Base-by-base conservation (phyloP, 2,329 filamentous ascomycete species). In the Pseudocercospora fijiensis region DNA sequence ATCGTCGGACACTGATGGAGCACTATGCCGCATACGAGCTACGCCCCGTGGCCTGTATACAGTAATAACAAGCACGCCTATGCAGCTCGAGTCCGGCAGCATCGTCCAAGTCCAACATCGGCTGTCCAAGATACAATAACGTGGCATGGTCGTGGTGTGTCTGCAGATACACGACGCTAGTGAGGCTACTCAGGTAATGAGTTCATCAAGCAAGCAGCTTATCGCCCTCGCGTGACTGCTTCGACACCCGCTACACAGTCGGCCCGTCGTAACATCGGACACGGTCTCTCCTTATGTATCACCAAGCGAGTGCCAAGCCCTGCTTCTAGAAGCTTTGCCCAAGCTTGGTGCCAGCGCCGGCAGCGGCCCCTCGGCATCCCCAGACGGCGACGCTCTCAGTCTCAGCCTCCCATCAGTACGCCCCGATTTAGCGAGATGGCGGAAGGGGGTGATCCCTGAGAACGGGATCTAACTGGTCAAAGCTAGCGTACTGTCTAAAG, bases 301-400 rank as follows among this genome's bases (percentile, higher is more conserved):
- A 57, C 43, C 55, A 57, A 57, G 55, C 55, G 26, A 56, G 52
- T 47, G 20, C 52, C 52, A 56, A 56, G 52, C 52, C 52, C 52
- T 37, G 55, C 37, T 57, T 57, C 55, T 43, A 57, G 55, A 57
- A 57, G 55, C 55, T 57, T 57, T 43, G 10, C 22, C 45, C 45
- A 24, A 20, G 6, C 45, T 20, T 20, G 41, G 7, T 6, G 41
- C 41, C 41, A 24, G 20, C 7, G 49, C 49, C 13, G 1, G 18
- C 27, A 27, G 49, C 49, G 49, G 49, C 49, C 49, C 26, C 49
- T 53, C 49, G 49, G 26, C 26, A 53, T 53, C 49, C 49, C 26
- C 49, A 30, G 49, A 53, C 20, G 45, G n/a, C n/a, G n/a, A n/a
- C n/a, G n/a, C n/a, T n/a, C n/a, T n/a, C n/a, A n/a, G n/a, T n/a